Conservation (phyloP, 1,284 basidiomycete species). For the Malassezia restricta region DNA sequence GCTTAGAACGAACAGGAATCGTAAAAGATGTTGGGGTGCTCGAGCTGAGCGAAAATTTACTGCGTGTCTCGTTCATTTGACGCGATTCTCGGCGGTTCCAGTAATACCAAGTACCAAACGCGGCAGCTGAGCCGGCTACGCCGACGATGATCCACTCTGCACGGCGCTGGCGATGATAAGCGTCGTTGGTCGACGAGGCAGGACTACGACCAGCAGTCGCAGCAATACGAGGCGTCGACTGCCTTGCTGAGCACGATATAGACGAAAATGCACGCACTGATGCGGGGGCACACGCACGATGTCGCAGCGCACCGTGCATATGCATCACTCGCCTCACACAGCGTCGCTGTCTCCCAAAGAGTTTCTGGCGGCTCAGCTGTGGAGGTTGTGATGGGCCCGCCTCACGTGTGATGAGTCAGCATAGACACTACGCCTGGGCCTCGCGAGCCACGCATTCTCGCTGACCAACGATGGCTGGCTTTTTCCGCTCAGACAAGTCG, state of each 20-base stretch:
- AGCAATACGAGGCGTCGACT: background rate
- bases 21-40: conserved; percentile 28
- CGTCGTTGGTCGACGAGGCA: conserved; percentile 7
- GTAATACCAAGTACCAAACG: conserved; percentile 41
- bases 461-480: conserved; percentile 12
- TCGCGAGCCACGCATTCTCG: too few relatives aligned
- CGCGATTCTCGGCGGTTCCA: conserved; percentile 33
- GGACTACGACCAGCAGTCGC: background rate
- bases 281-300: background rate
- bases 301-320: background rate
- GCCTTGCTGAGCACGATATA: background rate
- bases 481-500: conserved; percentile 8
- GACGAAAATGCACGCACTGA: background rate
- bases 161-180: conserved; percentile 28
- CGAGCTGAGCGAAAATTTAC: conserved; percentile 12
- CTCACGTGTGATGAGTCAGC: too few relatives aligned
- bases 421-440: too few relatives aligned
- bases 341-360: too few relatives aligned
- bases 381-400: too few relatives aligned
- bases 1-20: conserved; percentile 26
- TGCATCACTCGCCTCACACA: background rate
- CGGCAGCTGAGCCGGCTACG: conserved; percentile 37
- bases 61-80: conserved; percentile 17
- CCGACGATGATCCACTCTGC: conserved; percentile 42
- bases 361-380: too few relatives aligned